Evolutionary conservation across 495 filamentous ascomycete genomes (phyloP), one percentile per base, ranked within the genome.

Genomic region (Aspergillus coremiiformis): DNA sequence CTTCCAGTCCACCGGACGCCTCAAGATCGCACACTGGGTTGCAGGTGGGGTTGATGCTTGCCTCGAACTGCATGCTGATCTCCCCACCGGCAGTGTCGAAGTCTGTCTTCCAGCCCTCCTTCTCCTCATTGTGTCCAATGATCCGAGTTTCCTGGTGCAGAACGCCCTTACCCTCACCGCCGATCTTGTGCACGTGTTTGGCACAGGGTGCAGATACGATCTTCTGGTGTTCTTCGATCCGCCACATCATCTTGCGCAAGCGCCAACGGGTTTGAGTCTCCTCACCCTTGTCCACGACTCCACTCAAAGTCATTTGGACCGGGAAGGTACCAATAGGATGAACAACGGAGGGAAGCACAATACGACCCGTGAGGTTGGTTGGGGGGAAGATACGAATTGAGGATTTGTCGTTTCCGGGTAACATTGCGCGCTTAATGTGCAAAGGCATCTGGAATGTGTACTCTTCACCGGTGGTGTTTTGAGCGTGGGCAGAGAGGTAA

Each of bases 91-190:
- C 69, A 19, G 73, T 75, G 27, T 77, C 78, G 63, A 89, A 97
- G 67, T 96, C 90, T n/a, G 84, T 83, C 70, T 99, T 99, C 93
- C 93, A 99, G n/a, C 92, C 92, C 4, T 60, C 75, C 69, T 87
- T 89, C 58, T 92, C 64, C 58, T 92, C 89, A 3, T 83, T 84
- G 51, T 75, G 74, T 22, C 82, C 89, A 56, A 97, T 81, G 50
- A 83, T 80, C 27, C 86, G 83, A 5, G 79, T 79, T 52, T 96
- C 86, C 33, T 87, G 78, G 59, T 95, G 88, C 41, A 84, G 68
- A 20, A 89, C 67, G 29, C 90, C 90, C 66, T 95, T 97, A 45
- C 75, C 73, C 33, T 80, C 78, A 26, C 82, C 82, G 29, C 84
- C 84, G 23, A 88, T 70, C 66, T 87, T 89, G 58, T 82, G 77